Evolutionary conservation across 331 rosid genomes (phyloP), one percentile per base, ranked within the genome.

Genomic region (Spiraea crenata): DNA sequence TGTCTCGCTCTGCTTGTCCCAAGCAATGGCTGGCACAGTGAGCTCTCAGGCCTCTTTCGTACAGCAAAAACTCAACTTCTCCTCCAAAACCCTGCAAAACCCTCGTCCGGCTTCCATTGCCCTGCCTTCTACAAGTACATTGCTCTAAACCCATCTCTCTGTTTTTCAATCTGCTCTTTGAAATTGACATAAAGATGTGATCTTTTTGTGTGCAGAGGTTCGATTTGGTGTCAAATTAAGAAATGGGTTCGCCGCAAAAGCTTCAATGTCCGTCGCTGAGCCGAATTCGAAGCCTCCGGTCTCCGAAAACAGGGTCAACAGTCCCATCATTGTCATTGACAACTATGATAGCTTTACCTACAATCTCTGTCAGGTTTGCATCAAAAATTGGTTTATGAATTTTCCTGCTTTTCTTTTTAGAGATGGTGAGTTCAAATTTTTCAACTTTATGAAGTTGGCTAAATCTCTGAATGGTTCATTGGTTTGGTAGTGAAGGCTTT

Each of bases 321-420:
- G 71, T 68, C 95, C 98, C 41, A 82, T 93, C 54, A 76, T 90
- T 73, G 96, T 90, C 45, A 93, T 93, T 48, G 98, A 93, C 84
- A 93, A 93, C 75, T 93, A 90, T 70, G 98, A 90, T 64, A 90
- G 97, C 80, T 93, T 93, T 75, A 93, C 98, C 74, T 93, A 93
- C 85, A 93, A 93, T 73, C 97, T 93, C 44, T 90, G 97, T 64
- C 98, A 93, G 97, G 98, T 93, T 79, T n/a, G 12, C 17, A 34
- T 4, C 48, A 14, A 4, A 46, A 42, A 9, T 19, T 42, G 41
- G 2, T 20, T 37, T 19, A 19, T 39, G 65, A 15, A 38, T 0
- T 45, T 9, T 5, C 6, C 44, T 50, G 40, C 7, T 50, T 41
- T 2, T 39, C 55, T 25, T 42, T 44, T 2, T 7, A 3, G 19